Percentiles rank a stretch among this genome's conserved stretches.
These are phyloP conservation scores for Apiospora pterosperma DNA, from an alignment of 2,329 filamentous ascomycete species.

Conservation along the genomic window DNA sequence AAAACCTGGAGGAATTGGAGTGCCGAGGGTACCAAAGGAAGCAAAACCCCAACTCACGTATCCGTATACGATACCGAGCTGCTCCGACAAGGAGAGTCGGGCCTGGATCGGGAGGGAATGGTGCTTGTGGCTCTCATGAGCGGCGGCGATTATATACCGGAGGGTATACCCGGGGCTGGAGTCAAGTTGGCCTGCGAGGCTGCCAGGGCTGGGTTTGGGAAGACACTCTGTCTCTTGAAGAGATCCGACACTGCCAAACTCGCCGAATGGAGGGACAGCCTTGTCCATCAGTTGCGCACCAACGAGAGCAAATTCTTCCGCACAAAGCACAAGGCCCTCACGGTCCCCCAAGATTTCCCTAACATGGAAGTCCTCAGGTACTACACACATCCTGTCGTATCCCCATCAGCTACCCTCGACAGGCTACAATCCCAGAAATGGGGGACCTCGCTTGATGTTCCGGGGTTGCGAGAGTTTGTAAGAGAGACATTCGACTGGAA, in stretches of 20 bases:
- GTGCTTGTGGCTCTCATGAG: conserved; percentile 92
- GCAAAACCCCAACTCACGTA: conserved; percentile 77
- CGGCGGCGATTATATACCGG: conserved; percentile 88
- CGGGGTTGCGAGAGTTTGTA: conserved; percentile 69
- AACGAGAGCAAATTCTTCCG: conserved; percentile 83
- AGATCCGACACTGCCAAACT: conserved; percentile 57
- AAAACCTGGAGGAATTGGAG: conserved; percentile 80
- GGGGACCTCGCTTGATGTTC: conserved; percentile 61
- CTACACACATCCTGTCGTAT: conserved; percentile 86
- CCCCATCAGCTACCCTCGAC: conserved; percentile 53
- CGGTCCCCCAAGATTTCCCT: conserved; percentile 79
- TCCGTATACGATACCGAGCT: conserved; percentile 69
- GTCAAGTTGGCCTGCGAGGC: conserved; percentile 88
- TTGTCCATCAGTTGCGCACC: conserved; percentile 73
- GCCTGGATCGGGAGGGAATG: conserved; percentile 83
- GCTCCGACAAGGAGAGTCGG: conserved; percentile 46
- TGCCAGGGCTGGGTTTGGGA: conserved; percentile 82
- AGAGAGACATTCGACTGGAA: conserved; percentile 85
- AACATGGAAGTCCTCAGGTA: conserved; percentile 75
- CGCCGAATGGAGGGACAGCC: conserved; percentile 64
- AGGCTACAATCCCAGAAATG: conserved; percentile 55
- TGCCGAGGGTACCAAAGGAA: conserved; percentile 61
- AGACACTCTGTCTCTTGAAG: conserved; percentile 65
- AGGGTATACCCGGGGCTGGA: conserved; percentile 83
- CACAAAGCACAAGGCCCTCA: conserved; percentile 68